Evolutionary conservation across 2,329 filamentous ascomycete genomes (phyloP), one percentile per base, ranked within the genome.

Genomic region (Ceratocystis harringtonii): DNA sequence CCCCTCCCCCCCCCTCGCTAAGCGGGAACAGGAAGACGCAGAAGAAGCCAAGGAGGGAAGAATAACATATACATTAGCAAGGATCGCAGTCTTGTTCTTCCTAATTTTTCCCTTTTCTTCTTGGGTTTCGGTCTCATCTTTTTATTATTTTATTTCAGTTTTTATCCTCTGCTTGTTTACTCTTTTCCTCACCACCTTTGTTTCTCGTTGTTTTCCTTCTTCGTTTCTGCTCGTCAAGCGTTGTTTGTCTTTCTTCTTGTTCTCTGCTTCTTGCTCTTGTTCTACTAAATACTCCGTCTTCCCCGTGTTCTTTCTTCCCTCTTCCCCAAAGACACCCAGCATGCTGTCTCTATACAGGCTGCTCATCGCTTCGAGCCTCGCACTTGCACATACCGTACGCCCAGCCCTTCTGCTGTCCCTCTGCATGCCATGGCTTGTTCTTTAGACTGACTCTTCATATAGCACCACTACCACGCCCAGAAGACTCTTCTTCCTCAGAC

Each of bases 321-420:
- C 43, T 19, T 32, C 17, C n/a, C 6, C 28, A 3, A 17, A 57
- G 41, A 32, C 43, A 15, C 32, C 22, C 55, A 41, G 22, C 22
- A 62, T 61, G 45, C 65, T 61, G 41, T 36, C 22, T 17, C 2
- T 52, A 28, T 45, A 48, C 28, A 30, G 17, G 28, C 7, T 44
- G 10, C 44, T 61, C 22, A 28, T 55, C 52, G 57, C 41, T 61
- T 36, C 63, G 15, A 52, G 63, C 30, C 36, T 62, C 30, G 61
- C 45, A 62, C 61, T 62, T 30, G 61, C 61, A 15, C 61, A 62
- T 19, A 62, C 30, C n/a, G 63, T 64, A 57, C 58, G 63, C 25
- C 19, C 19, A 25, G 19, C 8, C 48, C 50, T 4, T 28, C 32
- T 41, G 17, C 7, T 15, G 22, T 57, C 30, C 15, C 22, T 15